Evolutionary conservation across 169 alveolate species (phyloP).

Genomic region (Plasmodium gallinaceum): DNA sequence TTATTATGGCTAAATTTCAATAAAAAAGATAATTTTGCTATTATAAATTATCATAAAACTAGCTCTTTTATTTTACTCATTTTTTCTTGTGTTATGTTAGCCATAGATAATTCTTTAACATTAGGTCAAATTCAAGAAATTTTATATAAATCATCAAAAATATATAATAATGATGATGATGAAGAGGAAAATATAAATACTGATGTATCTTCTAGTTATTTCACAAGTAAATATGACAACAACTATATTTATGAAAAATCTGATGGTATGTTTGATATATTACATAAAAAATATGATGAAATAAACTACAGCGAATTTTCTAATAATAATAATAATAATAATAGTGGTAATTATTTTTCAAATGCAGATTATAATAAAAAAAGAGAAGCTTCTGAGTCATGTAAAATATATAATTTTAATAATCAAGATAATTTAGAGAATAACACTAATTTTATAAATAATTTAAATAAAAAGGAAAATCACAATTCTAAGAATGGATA

Average conservation of each 20-base stretch:
- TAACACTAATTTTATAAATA: neutral
- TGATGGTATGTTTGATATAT: slow-evolving; percentile 5
- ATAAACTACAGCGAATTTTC: neutral
- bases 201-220: slow-evolving; percentile 31
- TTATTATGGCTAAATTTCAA: slow-evolving; percentile 85
- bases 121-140: slow-evolving; percentile 74
- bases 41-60: slow-evolving; percentile 81
- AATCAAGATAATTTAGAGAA: neutral
- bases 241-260: slow-evolving; percentile 7
- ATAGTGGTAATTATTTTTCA: neutral
- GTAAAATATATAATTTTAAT: neutral
- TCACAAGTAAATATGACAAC: slow-evolving; percentile 18
- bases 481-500: neutral
- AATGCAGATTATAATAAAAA: neutral
- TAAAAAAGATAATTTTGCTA: slow-evolving; percentile 79
- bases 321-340: neutral
- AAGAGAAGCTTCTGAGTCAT: neutral
- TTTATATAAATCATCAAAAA: slow-evolving; percentile 70
- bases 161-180: slow-evolving; percentile 24
- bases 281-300: neutral
- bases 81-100: slow-evolving; percentile 70
- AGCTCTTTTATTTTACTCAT: slow-evolving; percentile 72
- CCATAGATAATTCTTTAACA: slow-evolving; percentile 57
- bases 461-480: slow-evolving; percentile 3
- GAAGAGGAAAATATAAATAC: slow-evolving; percentile 14